Conservation (phyloP, 192 early-diverging fungal species). For the Dissophora ornata region DNA sequence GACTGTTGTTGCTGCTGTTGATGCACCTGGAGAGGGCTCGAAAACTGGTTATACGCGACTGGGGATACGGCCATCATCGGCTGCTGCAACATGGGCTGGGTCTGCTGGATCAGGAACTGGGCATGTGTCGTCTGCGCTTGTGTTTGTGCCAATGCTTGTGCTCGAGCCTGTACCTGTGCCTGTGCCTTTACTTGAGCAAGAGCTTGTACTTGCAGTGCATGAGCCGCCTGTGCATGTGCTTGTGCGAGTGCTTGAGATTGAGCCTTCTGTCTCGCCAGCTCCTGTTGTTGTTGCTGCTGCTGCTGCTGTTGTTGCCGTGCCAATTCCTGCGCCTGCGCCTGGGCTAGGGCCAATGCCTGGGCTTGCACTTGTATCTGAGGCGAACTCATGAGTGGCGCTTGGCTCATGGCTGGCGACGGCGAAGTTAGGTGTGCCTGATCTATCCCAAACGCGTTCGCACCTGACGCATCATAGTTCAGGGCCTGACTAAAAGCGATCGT, state of each 20-base stretch:
- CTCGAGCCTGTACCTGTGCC: not conserved
- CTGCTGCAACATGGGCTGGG: constrained; percentile 26
- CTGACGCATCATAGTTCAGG: constrained; percentile 19
- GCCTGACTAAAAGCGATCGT: constrained; percentile 33
- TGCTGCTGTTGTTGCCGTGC: constrained; percentile 17
- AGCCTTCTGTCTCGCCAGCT: constrained; percentile 26
- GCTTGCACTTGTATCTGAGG: constrained; percentile 36
- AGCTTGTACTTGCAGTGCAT: constrained; percentile 32
- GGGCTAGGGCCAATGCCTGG: constrained; percentile 36
- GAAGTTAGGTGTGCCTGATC: constrained; percentile 35
- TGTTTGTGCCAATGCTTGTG: constrained; percentile 11
- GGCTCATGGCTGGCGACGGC: constrained; percentile 2
- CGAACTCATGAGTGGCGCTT: constrained; percentile 14
- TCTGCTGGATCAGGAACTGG: constrained; percentile 17
- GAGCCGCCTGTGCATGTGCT: constrained; percentile 30
- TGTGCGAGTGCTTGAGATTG: constrained; percentile 52
- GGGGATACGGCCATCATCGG: not conserved
- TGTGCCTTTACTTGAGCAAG: constrained; percentile 54
- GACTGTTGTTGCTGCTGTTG: constrained; percentile 8
- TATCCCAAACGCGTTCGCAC: constrained; percentile 16
- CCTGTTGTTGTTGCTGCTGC: constrained; percentile 35
- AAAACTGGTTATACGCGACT: constrained; percentile 4
- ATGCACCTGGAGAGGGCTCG: not conserved
- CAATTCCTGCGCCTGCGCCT: constrained; percentile 49
- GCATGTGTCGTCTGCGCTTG: constrained; percentile 11